These are phyloP conservation scores for Euphorbia celastroides DNA, from an alignment of 441 rosid genomes.

Conservation along the genomic window DNA sequence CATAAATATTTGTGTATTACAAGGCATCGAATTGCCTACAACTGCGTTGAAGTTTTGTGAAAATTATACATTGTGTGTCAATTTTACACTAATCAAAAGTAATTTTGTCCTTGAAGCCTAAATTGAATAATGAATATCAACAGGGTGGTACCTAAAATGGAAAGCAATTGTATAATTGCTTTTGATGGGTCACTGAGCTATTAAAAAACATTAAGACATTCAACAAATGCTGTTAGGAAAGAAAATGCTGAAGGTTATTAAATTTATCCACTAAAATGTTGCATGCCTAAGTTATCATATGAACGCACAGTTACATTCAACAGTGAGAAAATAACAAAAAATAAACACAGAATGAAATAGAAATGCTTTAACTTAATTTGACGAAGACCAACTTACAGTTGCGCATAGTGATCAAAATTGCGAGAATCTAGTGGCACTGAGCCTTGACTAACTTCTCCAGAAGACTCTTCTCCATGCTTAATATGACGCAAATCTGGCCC, in stretches of 20 bases:
- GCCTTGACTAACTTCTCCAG: slow-evolving; percentile 63
- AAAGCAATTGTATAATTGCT: not conserved
- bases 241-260: not conserved
- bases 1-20: not conserved
- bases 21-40: not conserved
- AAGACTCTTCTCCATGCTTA: slow-evolving; percentile 84
- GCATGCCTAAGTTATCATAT: not conserved
- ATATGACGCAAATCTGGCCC: slow-evolving; percentile 48
- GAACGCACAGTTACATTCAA: slow-evolving; percentile 5
- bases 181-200: not conserved
- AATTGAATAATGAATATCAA: not conserved
- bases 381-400: slow-evolving; percentile 61
- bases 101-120: not conserved
- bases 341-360: slow-evolving; percentile 9
- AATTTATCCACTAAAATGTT: not conserved
- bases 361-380: slow-evolving; percentile 18
- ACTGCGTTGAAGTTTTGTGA: not conserved
- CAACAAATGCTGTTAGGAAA: not conserved
- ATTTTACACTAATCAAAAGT: not conserved
- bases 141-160: not conserved
- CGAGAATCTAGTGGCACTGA: slow-evolving; percentile 42
- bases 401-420: slow-evolving; percentile 66
- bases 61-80: not conserved
- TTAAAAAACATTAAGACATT: not conserved
- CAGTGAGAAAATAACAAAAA: slow-evolving; percentile 3